Evolutionary conservation across 2,329 filamentous ascomycete genomes (phyloP).

Genomic region (Karstenula rhodostoma): DNA sequence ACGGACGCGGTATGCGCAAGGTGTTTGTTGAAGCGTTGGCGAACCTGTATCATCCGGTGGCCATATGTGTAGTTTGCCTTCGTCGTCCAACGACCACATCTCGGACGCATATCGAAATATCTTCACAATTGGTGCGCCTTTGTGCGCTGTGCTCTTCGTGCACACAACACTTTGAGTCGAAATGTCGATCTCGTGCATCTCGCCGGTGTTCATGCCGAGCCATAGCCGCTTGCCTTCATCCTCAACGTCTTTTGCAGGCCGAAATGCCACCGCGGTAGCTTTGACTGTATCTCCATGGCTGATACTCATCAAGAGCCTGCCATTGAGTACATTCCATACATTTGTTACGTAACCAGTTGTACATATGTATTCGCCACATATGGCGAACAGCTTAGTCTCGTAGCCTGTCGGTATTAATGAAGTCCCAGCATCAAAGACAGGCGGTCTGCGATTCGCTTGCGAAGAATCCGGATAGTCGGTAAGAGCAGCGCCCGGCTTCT

Average conservation of each 20-base stretch:
- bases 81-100: conserved; percentile 93
- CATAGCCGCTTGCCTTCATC: conserved; percentile 85
- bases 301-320: conserved; percentile 81
- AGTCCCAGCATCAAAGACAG: conserved; percentile 74
- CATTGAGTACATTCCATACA: conserved; percentile 85
- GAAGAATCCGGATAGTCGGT: conserved; percentile 84
- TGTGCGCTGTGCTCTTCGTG: conserved; percentile 76
- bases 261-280: conserved; percentile 83
- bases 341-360: conserved; percentile 86
- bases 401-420: conserved; percentile 84
- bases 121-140: conserved; percentile 78
- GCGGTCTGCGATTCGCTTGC: conserved; percentile 83
- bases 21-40: conserved; percentile 77
- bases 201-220: conserved; percentile 89
- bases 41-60: conserved; percentile 76
- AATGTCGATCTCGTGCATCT: conserved; percentile 89
- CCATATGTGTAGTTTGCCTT: conserved; percentile 88
- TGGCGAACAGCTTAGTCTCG: conserved; percentile 84
- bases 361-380: conserved; percentile 87
- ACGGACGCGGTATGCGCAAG: conserved; percentile 79
- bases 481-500: conserved; percentile 61
- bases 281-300: conserved; percentile 86
- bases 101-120: conserved; percentile 88
- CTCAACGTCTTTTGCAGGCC: conserved; percentile 77
- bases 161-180: conserved; percentile 73